Evolutionary conservation across 2,329 filamentous ascomycete genomes (phyloP), one percentile per base, ranked within the genome.

Genomic region (Colletotrichum orchidophilum): DNA sequence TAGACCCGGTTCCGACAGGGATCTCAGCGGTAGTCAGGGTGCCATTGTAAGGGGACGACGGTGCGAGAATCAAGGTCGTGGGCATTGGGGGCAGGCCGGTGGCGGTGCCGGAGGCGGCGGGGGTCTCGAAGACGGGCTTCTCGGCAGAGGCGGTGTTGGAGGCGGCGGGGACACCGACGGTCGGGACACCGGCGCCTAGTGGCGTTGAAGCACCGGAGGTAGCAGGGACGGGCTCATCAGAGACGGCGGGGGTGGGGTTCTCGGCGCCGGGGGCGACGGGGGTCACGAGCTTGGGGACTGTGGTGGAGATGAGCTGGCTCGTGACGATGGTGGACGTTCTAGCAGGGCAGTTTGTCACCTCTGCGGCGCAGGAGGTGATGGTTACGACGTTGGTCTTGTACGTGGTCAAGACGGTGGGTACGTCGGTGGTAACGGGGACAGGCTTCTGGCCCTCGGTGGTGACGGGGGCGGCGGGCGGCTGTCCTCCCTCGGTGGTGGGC

Each of bases 281-380:
- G 11, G 53, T 46, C 35, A 53, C 24, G 9, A 58, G 57, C 24
- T 57, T 46, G 12, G 55, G 67, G 18, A 61, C 54, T 11, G 52
- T 53, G 39, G 70, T 65, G 11, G 81, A 74, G 52, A 87, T 79
- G 2, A 78, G 77, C 73, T 83, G 78, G 4, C 83, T 85, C 68
- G 77, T 79, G 71, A 81, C 74, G 66, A 79, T 76, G 65, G 81
- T 70, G 15, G 80, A 81, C 26, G 77, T 74, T 29, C 75, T 75
- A 4, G 72, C 77, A 12, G 83, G 81, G 75, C 82, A 84, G 78
- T 81, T 75, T 49, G 75, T 76, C 1, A 83, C 79, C 15, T 75
- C 76, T n/a, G 87, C 81, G 53, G 83, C 85, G 78, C 88, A 90
- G 53, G 85, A 86, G 75, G 86, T 89, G 79, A 90, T 83, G 73